Conservation (phyloP, 345 rosid genomes). For the Citrus maxima region DNA sequence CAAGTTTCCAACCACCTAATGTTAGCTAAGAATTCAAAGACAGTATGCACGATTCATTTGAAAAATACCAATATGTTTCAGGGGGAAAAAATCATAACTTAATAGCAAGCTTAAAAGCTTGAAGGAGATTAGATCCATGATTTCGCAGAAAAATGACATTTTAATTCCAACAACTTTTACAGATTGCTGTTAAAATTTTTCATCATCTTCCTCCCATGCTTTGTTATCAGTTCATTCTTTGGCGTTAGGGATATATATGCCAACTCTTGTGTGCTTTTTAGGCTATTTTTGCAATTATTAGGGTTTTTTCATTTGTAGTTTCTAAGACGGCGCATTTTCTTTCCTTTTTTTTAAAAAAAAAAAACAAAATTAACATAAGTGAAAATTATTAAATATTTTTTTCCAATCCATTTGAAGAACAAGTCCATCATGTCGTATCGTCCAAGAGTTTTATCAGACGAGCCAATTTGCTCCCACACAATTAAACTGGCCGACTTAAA, state of each 20-base stretch:
- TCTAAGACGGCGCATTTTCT: too few relatives aligned
- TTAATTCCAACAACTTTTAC: not conserved
- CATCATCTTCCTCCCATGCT: not conserved
- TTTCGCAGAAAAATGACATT: not conserved
- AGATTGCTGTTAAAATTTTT: not conserved
- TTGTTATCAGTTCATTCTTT: not conserved
- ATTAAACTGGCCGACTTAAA: not conserved
- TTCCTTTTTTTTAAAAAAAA: too few relatives aligned
- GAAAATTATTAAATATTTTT: too few relatives aligned
- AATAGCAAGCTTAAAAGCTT: not conserved
- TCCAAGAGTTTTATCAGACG: too few relatives aligned
- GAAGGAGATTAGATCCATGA: constrained; percentile 4
- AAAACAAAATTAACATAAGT: too few relatives aligned
- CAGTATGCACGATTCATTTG: constrained; percentile 8
- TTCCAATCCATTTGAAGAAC: too few relatives aligned
- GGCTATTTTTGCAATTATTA: too few relatives aligned
- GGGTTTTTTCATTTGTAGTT: too few relatives aligned
- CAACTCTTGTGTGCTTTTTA: too few relatives aligned
- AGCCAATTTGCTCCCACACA: too few relatives aligned
- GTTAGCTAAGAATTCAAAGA: constrained; percentile 17
- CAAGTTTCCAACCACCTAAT: constrained; percentile 8
- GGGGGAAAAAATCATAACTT: not conserved
- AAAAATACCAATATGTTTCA: not conserved
- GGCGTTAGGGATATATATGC: not conserved
- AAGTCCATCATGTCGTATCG: too few relatives aligned